phyloP scores from a whole-genome alignment of 495 filamentous ascomycete species.

The Acidiella bohemica region DNA sequence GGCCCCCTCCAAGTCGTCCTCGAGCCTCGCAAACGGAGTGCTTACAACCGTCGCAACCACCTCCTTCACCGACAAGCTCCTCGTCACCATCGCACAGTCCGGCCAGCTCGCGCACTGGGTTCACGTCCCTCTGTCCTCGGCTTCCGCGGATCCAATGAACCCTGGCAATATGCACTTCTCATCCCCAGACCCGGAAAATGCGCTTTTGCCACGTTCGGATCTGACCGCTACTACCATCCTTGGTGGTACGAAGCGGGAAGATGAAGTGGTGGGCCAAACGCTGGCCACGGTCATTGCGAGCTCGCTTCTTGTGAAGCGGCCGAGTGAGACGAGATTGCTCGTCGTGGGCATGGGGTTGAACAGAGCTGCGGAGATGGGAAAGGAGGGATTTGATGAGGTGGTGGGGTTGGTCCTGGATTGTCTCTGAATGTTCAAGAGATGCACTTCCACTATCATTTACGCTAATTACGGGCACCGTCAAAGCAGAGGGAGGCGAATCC shows the following conservation, averaged over 20 bases:
- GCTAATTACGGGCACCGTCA: no score
- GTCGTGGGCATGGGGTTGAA: constrained; percentile 71
- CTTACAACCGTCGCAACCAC: constrained; percentile 57
- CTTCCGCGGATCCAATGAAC: constrained; percentile 39
- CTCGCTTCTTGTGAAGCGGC: constrained; percentile 54
- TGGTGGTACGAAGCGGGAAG: constrained; percentile 64
- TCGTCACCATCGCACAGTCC: constrained; percentile 56
- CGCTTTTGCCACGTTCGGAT: constrained; percentile 60
- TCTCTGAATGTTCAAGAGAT: no score
- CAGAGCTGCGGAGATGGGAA: constrained; percentile 40
- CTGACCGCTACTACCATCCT: constrained; percentile 80
- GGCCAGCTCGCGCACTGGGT: constrained; percentile 91
- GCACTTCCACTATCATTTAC: no score
- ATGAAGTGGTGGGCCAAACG: constrained; percentile 75
- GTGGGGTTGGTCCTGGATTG: constrained; percentile 60
- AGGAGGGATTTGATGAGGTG: constrained; percentile 69
- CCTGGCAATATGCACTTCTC: constrained; percentile 34
- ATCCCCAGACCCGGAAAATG: constrained; percentile 34
- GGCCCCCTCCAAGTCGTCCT: constrained; percentile 53
- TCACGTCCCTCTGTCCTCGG: constrained; percentile 68
- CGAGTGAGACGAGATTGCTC: constrained; percentile 64
- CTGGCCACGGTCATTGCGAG: constrained; percentile 80
- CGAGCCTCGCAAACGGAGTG: constrained; percentile 49
- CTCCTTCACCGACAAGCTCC: constrained; percentile 80
- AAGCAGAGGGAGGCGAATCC: no score